Base-by-base conservation (phyloP, 148 eudicot genomes). In the Mesembryanthemum crystallinum region DNA sequence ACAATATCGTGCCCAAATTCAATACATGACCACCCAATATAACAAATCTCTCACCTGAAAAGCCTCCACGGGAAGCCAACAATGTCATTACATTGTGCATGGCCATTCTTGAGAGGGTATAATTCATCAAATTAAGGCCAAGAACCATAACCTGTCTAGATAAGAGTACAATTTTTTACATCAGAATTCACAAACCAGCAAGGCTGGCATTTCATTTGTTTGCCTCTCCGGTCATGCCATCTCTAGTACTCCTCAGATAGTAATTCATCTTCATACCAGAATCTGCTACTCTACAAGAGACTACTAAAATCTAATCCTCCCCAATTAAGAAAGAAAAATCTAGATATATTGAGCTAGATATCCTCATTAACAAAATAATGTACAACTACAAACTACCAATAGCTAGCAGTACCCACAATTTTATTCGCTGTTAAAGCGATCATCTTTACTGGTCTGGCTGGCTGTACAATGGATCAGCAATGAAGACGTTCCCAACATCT, bases 391-490 rank as follows among this genome's bases (percentile, higher is more conserved):
- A 58, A 75, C 79, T 76, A 76, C 55, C 71, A 75, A 51, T 8
- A 45, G 64, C 74, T 64, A 74, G 33, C 43, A 62, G 75, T 61
- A 39, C 59, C 63, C 69, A 57, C 47, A 24, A 3, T 12, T 8
- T 21, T 43, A 17, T 72, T 65, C 32, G 43, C 65, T 17, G 20
- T 68, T 64, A 14, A 23, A 57, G 47, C 67, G 8, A 60, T 58
- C 29, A 55, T 55, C 76, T 57, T 39, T 59, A 55, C 42, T 67
- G 8, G 13, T 45, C n/a, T n/a, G n/a, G n/a, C n/a, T n/a, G 17
- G 66, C 74, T 74, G 78, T 74, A 74, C 82, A 79, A 37, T 23
- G 73, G 62, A 69, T 74, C 78, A 74, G 70, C 78, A 73, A 73
- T 66, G 20, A 28, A 21, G 28, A 23, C 35, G 43, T 42, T 29